Evolutionary conservation across 495 filamentous ascomycete species (phyloP), one percentile per base, ranked within the genome.

Genomic region (Lasiosphaeria hispida): DNA sequence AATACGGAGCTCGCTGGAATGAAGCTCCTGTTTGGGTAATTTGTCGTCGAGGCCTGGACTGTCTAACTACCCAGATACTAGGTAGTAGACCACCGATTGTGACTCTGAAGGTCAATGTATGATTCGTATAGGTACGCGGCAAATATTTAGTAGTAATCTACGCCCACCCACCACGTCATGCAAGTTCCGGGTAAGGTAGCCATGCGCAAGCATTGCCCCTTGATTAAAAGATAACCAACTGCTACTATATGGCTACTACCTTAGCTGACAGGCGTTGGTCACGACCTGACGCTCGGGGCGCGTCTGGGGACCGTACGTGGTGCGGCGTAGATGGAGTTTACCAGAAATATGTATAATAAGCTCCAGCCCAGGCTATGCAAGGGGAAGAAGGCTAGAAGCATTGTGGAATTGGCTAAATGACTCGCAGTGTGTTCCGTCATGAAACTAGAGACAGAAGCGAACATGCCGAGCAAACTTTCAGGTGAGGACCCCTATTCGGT

Each of bases 371-470:
- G 53, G 53, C 40, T 56, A 56, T 38, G 48, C 48, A 39, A 17
- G 48, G 8, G 53, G 9, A 42, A 37, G 39, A 14, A 45, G 47
- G 39, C 56, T 58, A 58, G 56, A 58, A 58, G 40, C n/a, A 30
- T 45, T 34, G 33, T 52, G 48, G 56, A 58, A 58, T 45, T 53
- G 48, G 23, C 56, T 58, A 58, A 58, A 53, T 58, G 56, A 58
- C 34, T 52, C 48, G 56, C 34, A 44, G 30, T 15, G 37, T 36
- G 14, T 33, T 56, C 33, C 54, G 43, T 15, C 44, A 42, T 33
- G 18, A 52, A 34, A 48, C 34, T 13, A 48, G 15, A 30, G 19
- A 38, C 3, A 10, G 15, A 23, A 13, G 18, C 15, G 18, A 15
- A 13, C 11, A 45, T 45, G 43, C 23, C 23, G 23, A 30, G 43